phyloP scores from a whole-genome alignment of 257 asterid genomes.

The Rubia yunnanensis region DNA sequence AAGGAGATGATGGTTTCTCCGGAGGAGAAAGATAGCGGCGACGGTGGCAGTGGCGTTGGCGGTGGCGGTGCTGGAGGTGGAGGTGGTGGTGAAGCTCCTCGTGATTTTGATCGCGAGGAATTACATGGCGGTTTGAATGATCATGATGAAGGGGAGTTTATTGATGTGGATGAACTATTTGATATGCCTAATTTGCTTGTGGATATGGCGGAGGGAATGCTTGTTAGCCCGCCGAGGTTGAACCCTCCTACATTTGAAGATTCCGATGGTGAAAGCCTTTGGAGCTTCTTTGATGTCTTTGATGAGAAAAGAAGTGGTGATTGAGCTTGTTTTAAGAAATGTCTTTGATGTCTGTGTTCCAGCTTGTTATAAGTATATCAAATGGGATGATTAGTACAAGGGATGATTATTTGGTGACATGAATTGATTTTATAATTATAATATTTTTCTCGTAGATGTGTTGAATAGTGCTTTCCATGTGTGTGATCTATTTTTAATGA shows the following conservation, averaged over 20 bases:
- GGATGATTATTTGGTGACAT: not conserved
- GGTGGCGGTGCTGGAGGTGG: too few relatives aligned
- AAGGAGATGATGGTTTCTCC: not conserved
- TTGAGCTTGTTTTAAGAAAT: not conserved
- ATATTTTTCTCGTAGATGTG: not conserved
- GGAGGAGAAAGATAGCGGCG: not conserved
- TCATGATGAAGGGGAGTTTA: constrained; percentile 7
- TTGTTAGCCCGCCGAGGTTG: constrained; percentile 43
- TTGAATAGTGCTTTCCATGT: not conserved
- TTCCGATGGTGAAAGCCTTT: constrained; percentile 29
- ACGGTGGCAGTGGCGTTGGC: not conserved
- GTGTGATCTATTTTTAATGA: not conserved
- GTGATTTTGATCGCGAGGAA: not conserved
- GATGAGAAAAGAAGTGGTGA: not conserved
- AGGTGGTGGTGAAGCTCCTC: not conserved
- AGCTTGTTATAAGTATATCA: too few relatives aligned
- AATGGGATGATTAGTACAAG: too few relatives aligned
- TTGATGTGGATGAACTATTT: constrained; percentile 36
- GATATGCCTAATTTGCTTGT: constrained; percentile 42
- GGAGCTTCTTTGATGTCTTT: constrained; percentile 25
- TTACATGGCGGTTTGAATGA: not conserved
- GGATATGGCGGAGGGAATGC: constrained; percentile 46
- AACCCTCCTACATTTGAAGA: constrained; percentile 14
- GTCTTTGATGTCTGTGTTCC: too few relatives aligned
- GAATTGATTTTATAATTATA: too few relatives aligned